Conservation (phyloP, 2,329 filamentous ascomycete genomes). For the Clonostachys chloroleuca region DNA sequence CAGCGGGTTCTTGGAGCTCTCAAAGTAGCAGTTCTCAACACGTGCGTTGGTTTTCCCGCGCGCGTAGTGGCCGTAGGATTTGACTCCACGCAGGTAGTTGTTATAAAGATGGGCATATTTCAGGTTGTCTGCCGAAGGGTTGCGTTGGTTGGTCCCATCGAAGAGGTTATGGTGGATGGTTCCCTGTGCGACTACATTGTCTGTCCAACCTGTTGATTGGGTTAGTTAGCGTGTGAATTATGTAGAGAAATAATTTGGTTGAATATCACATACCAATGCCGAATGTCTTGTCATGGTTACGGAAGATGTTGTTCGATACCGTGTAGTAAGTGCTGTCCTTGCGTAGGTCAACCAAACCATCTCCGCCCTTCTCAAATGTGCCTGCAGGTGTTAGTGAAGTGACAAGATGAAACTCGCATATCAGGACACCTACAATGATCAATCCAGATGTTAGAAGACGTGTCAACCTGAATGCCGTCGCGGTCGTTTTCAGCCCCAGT, state of each 20-base stretch:
- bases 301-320: conserved; percentile 15
- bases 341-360: conserved; percentile 14
- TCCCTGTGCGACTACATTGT: conserved; percentile 12
- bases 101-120: conserved; percentile 17
- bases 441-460: conserved; percentile 14
- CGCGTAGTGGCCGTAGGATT: conserved; percentile 15
- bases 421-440: conserved; percentile 9
- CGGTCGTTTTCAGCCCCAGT: conserved; percentile 9
- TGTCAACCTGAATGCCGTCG: conserved; percentile 14
- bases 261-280: conserved; percentile 11
- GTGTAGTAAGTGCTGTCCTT: conserved; percentile 15
- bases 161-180: conserved; percentile 18
- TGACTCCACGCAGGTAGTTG: conserved; percentile 14
- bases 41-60: conserved; percentile 13
- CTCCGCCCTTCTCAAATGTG: conserved; percentile 11
- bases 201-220: conserved; percentile 12
- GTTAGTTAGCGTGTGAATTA: too few species aligned
- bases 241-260: too few species aligned
- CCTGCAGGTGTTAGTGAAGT: background rate
- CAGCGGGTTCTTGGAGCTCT: conserved; percentile 12
- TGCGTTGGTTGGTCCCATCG: conserved; percentile 14
- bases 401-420: background rate
- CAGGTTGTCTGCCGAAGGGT: conserved; percentile 16
- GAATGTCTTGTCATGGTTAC: conserved; percentile 16
- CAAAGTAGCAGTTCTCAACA: conserved; percentile 17